Base-by-base conservation (phyloP, 2,329 filamentous ascomycete species). In the Aciculosporium take region DNA sequence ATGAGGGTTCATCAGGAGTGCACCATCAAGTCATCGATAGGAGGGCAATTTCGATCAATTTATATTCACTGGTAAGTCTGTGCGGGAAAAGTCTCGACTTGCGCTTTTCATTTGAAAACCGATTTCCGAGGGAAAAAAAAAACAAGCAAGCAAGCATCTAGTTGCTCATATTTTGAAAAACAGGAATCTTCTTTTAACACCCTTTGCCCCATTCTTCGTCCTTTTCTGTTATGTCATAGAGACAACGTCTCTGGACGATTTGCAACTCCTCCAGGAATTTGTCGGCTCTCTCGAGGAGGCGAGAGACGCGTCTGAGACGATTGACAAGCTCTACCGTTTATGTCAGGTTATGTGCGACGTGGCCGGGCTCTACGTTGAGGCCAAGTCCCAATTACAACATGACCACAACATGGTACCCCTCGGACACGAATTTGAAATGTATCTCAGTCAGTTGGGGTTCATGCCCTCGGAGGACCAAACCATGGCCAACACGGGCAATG, bases 391-490 rank as follows among this genome's bases (percentile, higher is more conserved):
- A 48, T 66, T 72, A 37, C 59, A 62, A 38, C 59, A 65, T 28
- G 62, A 68, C 45, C 59, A 67, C 33, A 59, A 60, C 37, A 63
- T 72, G 52, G 60, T 59, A 3, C 65, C 67, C 5, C 69, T 75
- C 3, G 71, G 70, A 1, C 66, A 73, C 43, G 72, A 77, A 49
- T 79, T 82, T 45, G 75, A 81, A 48, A 71, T 73, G 43, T 82
- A 81, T 49, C 63, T 82, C 1, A 73, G 66, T 49, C 76, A 77
- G 18, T 64, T 82, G 13, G 78, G 78, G 0, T 66, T 81, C 44
- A 73, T 76, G 46, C 70, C 71, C 40, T 50, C 48, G 4, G 60
- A 57, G 21, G 58, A 62, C 38, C 52, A 56, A 7, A 38, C 49
- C 17, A 52, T 56, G 42, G 48, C 50, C 29, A 47, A 55, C 23